These are phyloP conservation scores for Fusarium sp. DNA, from an alignment of 2,329 filamentous ascomycete species.

Conservation along the genomic window DNA sequence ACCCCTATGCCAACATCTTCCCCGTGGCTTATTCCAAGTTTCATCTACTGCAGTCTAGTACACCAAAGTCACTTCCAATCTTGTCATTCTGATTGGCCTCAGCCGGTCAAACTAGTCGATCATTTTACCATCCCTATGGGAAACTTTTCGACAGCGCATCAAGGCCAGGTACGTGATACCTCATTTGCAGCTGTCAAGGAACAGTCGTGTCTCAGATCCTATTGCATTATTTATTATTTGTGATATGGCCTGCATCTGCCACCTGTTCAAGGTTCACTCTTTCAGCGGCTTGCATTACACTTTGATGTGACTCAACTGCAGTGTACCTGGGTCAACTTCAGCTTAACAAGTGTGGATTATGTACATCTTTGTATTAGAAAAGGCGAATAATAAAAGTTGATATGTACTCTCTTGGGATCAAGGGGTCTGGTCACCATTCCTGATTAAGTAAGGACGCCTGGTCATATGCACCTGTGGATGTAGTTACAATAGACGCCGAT, in stretches of 20 bases:
- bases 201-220: slow-evolving; percentile 22
- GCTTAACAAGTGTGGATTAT: not conserved
- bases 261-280: not conserved
- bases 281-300: slow-evolving; percentile 8
- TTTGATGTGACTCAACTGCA: not conserved
- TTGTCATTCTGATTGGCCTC: slow-evolving; percentile 12
- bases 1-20: not conserved
- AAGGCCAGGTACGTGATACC: slow-evolving; percentile 1
- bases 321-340: not conserved
- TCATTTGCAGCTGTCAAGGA: not conserved
- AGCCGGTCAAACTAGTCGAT: slow-evolving; percentile 6
- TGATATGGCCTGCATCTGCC: not conserved
- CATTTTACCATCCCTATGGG: slow-evolving; percentile 18
- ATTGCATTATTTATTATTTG: not conserved
- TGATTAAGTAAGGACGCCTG: not conserved
- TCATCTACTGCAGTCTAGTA: not conserved
- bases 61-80: not conserved
- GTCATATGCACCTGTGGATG: not conserved
- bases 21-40: not conserved
- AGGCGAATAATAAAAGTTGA: not conserved
- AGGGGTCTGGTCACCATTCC: not conserved
- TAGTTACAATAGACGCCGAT: not conserved
- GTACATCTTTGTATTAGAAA: not conserved
- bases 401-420: not conserved
- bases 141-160: slow-evolving; percentile 21